Evolutionary conservation across 2,329 filamentous ascomycete species (phyloP).

Genomic region (Magnaporthiopsis rhizophila): DNA sequence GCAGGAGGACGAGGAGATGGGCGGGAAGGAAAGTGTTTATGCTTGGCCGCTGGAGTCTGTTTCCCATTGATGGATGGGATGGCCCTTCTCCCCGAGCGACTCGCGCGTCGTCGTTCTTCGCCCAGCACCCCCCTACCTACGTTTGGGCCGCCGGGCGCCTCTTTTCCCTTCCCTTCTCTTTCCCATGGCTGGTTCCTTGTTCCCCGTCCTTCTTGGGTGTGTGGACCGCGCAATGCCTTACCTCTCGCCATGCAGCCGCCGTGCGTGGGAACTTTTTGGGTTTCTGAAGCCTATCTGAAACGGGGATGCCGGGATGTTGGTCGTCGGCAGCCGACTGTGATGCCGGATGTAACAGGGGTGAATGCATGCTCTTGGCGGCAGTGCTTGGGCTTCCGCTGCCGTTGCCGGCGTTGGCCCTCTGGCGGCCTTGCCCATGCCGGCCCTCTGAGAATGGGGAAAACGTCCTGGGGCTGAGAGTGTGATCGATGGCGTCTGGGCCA

Average conservation of each 20-base stretch:
- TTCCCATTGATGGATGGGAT: background rate
- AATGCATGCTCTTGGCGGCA: background rate
- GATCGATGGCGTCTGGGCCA: background rate
- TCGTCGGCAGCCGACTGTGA: background rate
- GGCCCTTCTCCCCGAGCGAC: background rate
- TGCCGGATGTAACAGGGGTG: background rate
- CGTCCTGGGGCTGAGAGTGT: background rate
- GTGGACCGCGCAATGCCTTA: conserved; percentile 3
- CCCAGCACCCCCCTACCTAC: no score
- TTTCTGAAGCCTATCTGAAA: conserved; percentile 23
- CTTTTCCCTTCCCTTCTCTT: background rate
- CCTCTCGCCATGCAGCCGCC: conserved; percentile 1
- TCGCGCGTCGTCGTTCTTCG: background rate
- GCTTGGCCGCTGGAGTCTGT: background rate
- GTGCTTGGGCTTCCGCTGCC: background rate
- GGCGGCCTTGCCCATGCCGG: background rate
- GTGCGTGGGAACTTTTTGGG: background rate
- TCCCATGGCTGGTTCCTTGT: background rate
- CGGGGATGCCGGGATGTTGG: conserved; percentile 8
- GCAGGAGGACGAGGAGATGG: conserved; percentile 1
- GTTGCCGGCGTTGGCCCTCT: background rate
- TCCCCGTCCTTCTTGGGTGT: background rate
- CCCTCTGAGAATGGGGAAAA: background rate
- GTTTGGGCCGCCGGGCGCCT: background rate
- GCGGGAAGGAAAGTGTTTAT: background rate